phyloP scores from a whole-genome alignment of 495 filamentous ascomycete genomes.

The Daldinia decipiens region DNA sequence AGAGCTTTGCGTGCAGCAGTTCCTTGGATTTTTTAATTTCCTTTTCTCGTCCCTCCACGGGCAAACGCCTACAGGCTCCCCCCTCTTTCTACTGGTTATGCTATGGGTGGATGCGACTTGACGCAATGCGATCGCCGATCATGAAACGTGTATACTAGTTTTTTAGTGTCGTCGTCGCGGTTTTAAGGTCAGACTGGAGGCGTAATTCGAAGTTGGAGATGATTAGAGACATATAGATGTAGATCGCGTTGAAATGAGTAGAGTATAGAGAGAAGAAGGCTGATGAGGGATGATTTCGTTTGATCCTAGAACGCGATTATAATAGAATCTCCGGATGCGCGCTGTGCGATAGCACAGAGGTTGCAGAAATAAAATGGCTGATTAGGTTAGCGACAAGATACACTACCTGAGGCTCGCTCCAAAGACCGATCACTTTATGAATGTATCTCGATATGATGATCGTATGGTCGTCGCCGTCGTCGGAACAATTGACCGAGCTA shows the following conservation, averaged over 20 bases:
- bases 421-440: constrained; percentile 10
- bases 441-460: constrained; percentile 5
- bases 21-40: neutral
- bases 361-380: neutral
- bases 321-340: constrained; percentile 1
- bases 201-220: constrained; percentile 15
- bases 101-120: constrained; percentile 17
- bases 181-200: constrained; percentile 14
- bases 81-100: constrained; percentile 11
- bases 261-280: neutral
- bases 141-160: neutral
- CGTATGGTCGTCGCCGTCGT: neutral
- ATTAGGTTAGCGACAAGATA: neutral
- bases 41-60: constrained; percentile 6
- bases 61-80: neutral
- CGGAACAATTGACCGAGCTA: constrained; percentile 30
- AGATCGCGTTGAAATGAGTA: neutral
- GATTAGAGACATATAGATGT: constrained; percentile 29
- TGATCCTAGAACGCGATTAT: constrained; percentile 4
- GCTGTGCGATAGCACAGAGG: neutral
- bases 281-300: neutral
- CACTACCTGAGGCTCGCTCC: constrained; percentile 1
- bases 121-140: constrained; percentile 29
- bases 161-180: constrained; percentile 19
- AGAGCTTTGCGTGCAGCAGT: constrained; percentile 10